A percentile compares a stretch with the other conserved stretches of the same genome.
Evolutionary conservation across 495 filamentous ascomycete genomes (phyloP).

Genomic region (Hyaloscypha finlandica): DNA sequence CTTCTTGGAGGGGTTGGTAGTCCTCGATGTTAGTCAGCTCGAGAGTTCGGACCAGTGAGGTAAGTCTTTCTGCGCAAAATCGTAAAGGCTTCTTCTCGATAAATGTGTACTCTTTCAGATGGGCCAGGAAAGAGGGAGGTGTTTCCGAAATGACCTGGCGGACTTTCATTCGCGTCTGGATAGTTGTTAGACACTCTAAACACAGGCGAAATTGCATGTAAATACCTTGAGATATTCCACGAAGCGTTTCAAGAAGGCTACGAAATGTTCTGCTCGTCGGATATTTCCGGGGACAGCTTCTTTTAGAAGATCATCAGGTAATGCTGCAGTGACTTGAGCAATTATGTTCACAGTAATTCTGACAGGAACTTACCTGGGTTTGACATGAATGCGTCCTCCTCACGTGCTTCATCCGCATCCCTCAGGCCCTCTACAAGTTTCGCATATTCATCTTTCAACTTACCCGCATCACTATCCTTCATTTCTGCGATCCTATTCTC

Average conservation of each 20-base stretch:
- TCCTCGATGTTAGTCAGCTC: constrained; percentile 98
- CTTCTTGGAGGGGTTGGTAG: constrained; percentile 94
- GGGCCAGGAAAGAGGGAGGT: constrained; percentile 87
- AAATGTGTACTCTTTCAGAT: constrained; percentile 93
- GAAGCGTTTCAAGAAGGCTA: constrained; percentile 92
- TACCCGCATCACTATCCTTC: constrained; percentile 87
- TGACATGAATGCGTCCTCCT: constrained; percentile 95
- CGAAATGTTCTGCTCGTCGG: constrained; percentile 92
- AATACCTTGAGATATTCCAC: constrained; percentile 88
- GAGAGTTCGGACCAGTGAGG: constrained; percentile 91
- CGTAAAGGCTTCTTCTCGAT: constrained; percentile 96
- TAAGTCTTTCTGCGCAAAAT: constrained; percentile 94
- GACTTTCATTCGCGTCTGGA: constrained; percentile 92
- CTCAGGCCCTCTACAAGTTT: constrained; percentile 93
- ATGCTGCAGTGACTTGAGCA: constrained; percentile 41
- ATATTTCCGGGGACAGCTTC: constrained; percentile 98
- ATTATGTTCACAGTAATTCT: constrained; percentile 38
- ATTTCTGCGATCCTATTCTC: constrained; percentile 90
- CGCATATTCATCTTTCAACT: constrained; percentile 91
- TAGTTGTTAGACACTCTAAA: constrained; percentile 1
- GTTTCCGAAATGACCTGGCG: constrained; percentile 96
- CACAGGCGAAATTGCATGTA: constrained; percentile 21
- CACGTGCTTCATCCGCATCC: constrained; percentile 80
- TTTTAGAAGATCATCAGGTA: constrained; percentile 80
- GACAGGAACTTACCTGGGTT: constrained; percentile 63